phyloP scores from a whole-genome alignment of 2,329 filamentous ascomycete species.

The Fusarium pininemorale region DNA sequence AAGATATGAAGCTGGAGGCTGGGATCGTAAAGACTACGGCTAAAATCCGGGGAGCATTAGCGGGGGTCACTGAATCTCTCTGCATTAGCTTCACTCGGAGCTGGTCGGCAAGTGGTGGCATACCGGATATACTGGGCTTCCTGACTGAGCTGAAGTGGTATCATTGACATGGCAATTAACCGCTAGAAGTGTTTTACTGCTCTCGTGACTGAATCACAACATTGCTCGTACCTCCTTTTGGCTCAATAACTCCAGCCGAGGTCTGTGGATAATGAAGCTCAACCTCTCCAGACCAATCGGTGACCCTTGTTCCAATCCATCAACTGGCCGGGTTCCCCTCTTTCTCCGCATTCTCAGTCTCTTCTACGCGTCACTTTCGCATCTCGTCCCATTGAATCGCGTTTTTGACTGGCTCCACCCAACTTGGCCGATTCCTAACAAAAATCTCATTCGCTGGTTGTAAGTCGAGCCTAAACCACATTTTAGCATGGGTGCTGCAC shows the following conservation, averaged over 20 bases:
- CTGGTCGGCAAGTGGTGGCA: neutral
- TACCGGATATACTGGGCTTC: neutral
- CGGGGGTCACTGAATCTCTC: neutral
- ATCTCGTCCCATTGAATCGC: slow-evolving; percentile 41
- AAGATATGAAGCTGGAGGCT: neutral
- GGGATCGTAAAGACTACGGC: neutral
- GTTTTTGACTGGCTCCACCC: slow-evolving; percentile 31
- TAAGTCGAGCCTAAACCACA: slow-evolving; percentile 14
- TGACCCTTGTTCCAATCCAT: neutral
- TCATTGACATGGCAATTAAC: too few relatives aligned
- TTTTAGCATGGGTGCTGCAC: neutral
- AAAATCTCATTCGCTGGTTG: slow-evolving; percentile 43
- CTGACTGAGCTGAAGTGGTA: neutral
- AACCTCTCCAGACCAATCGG: slow-evolving; percentile 18
- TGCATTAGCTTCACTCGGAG: neutral
- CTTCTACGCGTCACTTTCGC: slow-evolving; percentile 32
- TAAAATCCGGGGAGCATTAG: neutral
- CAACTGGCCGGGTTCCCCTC: neutral
- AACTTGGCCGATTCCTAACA: slow-evolving; percentile 40
- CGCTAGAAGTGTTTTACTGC: neutral
- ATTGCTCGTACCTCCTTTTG: neutral
- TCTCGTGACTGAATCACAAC: neutral
- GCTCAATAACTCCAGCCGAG: neutral
- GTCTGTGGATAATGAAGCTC: neutral
- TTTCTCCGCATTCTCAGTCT: neutral